Conservation (phyloP, 2,329 filamentous ascomycete genomes). For the Stemphylium vesicarium region DNA sequence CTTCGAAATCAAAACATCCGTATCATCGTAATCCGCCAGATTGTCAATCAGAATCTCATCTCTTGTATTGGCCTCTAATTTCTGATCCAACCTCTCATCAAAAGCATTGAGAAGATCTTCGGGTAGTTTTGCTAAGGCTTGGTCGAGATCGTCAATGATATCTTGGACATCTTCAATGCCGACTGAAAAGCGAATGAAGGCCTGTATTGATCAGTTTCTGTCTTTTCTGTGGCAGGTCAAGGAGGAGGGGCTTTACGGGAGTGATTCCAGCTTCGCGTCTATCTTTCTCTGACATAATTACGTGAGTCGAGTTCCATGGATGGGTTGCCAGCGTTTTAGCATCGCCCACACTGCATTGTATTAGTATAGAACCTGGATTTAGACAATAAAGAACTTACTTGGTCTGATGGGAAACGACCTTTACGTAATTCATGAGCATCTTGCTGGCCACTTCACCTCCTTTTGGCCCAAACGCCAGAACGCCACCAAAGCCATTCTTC, state of each 20-base stretch:
- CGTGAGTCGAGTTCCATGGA: slow-evolving; percentile 37
- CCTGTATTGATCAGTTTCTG: slow-evolving; percentile 26
- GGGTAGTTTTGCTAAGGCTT: slow-evolving; percentile 18
- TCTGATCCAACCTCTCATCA: background rate
- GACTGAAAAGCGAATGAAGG: slow-evolving; percentile 27
- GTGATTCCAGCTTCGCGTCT: slow-evolving; percentile 2
- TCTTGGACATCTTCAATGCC: slow-evolving; percentile 30
- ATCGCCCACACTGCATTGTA: slow-evolving; percentile 30
- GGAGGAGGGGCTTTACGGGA: background rate
- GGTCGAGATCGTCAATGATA: slow-evolving; percentile 32
- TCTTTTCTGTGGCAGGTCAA: slow-evolving; percentile 13
- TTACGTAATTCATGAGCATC: background rate
- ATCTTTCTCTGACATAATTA: slow-evolving; percentile 30
- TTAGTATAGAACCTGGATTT: background rate
- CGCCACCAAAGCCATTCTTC: slow-evolving; percentile 30
- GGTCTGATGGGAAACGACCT: background rate
- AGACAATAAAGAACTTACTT: background rate
- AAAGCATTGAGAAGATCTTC: slow-evolving; percentile 6
- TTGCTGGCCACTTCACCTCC: background rate
- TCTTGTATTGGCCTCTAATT: background rate
- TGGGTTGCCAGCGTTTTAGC: slow-evolving; percentile 41
- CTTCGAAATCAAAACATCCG: no score
- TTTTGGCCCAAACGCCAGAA: slow-evolving; percentile 30
- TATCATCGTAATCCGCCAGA: no score
- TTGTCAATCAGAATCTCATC: no score